Percentiles rank a stretch among this genome's conserved stretches.
Conservation (phyloP, 2,329 filamentous ascomycete species). For the Zalaria sp. region DNA sequence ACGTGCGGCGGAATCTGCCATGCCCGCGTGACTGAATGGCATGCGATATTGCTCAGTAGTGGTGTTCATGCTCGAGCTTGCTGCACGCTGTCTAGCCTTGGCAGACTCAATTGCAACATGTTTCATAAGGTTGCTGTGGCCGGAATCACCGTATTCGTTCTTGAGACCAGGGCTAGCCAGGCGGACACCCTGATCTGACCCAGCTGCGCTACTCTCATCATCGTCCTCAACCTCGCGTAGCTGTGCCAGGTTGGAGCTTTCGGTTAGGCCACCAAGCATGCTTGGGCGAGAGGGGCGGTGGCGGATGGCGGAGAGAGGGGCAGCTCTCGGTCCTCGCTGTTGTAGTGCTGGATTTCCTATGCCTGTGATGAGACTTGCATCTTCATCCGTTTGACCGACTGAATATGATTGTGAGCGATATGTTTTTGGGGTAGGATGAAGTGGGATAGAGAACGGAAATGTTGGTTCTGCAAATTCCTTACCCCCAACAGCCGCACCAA, state of each 20-base stretch:
- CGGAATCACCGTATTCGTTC: constrained; percentile 4
- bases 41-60: neutral
- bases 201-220: constrained; percentile 33
- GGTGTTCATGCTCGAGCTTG: neutral
- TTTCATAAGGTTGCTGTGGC: constrained; percentile 14
- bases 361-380: constrained; percentile 20
- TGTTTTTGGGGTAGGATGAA: constrained; percentile 82
- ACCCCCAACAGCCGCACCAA: constrained; percentile 11
- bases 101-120: constrained; percentile 22
- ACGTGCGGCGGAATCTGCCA: neutral
- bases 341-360: constrained; percentile 2
- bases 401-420: constrained; percentile 96
- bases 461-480: constrained; percentile 34
- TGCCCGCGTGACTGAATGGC: neutral
- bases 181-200: constrained; percentile 37
- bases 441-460: constrained; percentile 74
- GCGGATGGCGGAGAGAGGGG: constrained; percentile 2
- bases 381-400: constrained; percentile 73
- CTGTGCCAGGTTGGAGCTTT: constrained; percentile 40
- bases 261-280: constrained; percentile 11
- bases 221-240: constrained; percentile 55
- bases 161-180: constrained; percentile 9
- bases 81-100: constrained; percentile 6
- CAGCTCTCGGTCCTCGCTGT: constrained; percentile 1
- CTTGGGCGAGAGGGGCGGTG: constrained; percentile 7